Base-by-base conservation (phyloP, 192 early-diverging fungal species). In the Powellomyces hirtus region DNA sequence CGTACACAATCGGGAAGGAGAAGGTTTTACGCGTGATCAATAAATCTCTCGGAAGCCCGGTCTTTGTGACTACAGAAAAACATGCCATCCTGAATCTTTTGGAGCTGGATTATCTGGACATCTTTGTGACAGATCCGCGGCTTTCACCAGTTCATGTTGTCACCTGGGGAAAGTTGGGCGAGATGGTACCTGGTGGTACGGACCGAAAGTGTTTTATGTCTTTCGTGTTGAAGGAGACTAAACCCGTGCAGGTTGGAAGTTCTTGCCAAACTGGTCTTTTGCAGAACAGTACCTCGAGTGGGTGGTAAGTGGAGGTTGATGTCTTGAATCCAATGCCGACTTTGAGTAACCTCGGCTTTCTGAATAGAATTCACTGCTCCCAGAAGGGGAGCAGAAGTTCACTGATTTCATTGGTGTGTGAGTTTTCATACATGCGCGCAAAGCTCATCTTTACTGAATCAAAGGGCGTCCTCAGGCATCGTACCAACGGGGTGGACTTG, bases 1-100 rank as follows among this genome's bases (percentile, higher is more conserved):
- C 92, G 1, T 96, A 94, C 75, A 79, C 81, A 6, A 93, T 97
- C 61, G 95, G 95, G 46, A 97, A 97, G 72, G 95, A 97, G 75
- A 82, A 81, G 16, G 79, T 93, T 4, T 88, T 85, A 68, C 69
- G 75, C 27, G 68, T 73, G 77, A 84, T 86, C 55, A 85, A 83
- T 13, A 81, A 84, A 29, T 20, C 31, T 14, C 63, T 74, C 1
- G 66, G 87, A 7, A 55, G 75, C 30, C 77, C 91, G 51, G 88
- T 80, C 83, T 72, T 75, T 52, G 52, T 73, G 60, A 62, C 75
- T 2, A 87, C 89, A 37, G 81, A 86, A 42, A 53, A 72, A 36
- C 74, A 79, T 11, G 80, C 79, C 7, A 64, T 94, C 18, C 52
- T 84, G 27, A 86, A 85, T 38, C 79, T 88, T 6, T 84, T 84